Percentiles rank a stretch among this genome's conserved stretches.
These are phyloP conservation scores for Panicum virgatum DNA, from an alignment of 202 grass and related monocot genomes.

Conservation along the genomic window DNA sequence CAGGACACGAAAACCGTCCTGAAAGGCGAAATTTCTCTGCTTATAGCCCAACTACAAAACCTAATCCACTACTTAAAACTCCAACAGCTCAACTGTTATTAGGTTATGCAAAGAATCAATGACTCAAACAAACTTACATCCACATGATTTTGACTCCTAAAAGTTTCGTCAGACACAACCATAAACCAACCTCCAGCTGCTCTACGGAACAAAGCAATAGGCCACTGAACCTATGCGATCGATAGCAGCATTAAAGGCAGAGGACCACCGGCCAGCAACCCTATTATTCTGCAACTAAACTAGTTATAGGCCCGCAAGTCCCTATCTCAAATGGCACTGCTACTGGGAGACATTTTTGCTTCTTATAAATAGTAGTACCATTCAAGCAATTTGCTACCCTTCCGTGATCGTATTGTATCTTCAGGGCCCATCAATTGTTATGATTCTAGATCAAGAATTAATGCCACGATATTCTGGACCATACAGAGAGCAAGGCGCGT, in stretches of 20 bases:
- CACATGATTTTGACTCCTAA: no score
- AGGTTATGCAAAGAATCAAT: conserved; percentile 25
- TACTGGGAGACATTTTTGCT: neutral
- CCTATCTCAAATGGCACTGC: conserved; percentile 34
- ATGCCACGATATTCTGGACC: conserved; percentile 4
- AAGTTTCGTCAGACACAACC: no score
- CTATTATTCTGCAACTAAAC: conserved; percentile 53
- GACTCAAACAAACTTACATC: conserved; percentile 16
- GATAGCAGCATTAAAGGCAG: conserved; percentile 37
- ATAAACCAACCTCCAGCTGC: no score
- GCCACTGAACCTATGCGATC: conserved; percentile 21
- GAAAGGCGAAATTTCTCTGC: conserved; percentile 26
- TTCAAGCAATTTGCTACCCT: neutral
- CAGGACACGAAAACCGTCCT: neutral
- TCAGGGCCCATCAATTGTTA: conserved; percentile 23
- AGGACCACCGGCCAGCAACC: conserved; percentile 47
- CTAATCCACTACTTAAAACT: conserved; percentile 37
- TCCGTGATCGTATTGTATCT: neutral
- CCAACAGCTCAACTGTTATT: conserved; percentile 23
- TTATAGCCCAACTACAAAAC: conserved; percentile 13
- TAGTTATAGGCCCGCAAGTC: conserved; percentile 30
- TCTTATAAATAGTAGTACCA: neutral
- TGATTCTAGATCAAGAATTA: conserved; percentile 27
- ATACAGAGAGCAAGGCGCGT: neutral
- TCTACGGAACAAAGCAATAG: conserved; percentile 25